Evolutionary conservation across 495 filamentous ascomycete species (phyloP).

Genomic region (Xylaria flabelliformis): DNA sequence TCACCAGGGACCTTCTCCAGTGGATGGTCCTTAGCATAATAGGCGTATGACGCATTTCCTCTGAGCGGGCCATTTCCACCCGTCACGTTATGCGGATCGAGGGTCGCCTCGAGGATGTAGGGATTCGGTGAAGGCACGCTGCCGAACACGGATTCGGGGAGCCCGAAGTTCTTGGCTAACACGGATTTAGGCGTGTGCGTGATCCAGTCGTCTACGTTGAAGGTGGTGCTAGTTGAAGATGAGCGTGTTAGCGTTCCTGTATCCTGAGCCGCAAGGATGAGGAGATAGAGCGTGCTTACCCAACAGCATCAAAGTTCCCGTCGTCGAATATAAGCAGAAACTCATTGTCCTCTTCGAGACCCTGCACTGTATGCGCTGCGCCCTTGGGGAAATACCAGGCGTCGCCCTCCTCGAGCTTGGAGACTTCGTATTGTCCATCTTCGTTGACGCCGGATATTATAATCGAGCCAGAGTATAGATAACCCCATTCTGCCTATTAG

Average conservation of each 20-base stretch:
- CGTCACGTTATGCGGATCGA: conserved; percentile 56
- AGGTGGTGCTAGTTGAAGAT: conserved; percentile 55
- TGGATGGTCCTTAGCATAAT: conserved; percentile 57
- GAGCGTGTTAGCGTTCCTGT: neutral
- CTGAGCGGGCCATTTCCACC: conserved; percentile 54
- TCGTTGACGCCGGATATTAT: conserved; percentile 66
- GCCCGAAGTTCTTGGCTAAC: conserved; percentile 70
- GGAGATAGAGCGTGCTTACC: conserved; percentile 35
- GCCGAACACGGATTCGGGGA: conserved; percentile 62
- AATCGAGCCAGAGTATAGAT: conserved; percentile 63
- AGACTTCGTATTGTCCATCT: conserved; percentile 60
- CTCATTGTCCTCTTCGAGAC: conserved; percentile 66
- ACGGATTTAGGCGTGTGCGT: conserved; percentile 65
- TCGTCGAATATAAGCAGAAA: conserved; percentile 72
- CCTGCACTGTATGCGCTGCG: conserved; percentile 63
- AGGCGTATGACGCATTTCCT: conserved; percentile 64
- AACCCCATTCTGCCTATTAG: conserved; percentile 68
- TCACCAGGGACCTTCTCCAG: conserved; percentile 62
- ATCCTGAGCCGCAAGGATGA: neutral
- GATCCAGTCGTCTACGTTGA: conserved; percentile 70
- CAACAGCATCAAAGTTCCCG: conserved; percentile 56
- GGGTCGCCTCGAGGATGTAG: conserved; percentile 64
- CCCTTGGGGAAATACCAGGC: conserved; percentile 76
- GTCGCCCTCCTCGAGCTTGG: conserved; percentile 63
- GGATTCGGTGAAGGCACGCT: conserved; percentile 62